A percentile compares a stretch with the other conserved stretches of the same genome.
Conservation (phyloP, 148 eudicot species). For the Polygonum maritimum region DNA sequence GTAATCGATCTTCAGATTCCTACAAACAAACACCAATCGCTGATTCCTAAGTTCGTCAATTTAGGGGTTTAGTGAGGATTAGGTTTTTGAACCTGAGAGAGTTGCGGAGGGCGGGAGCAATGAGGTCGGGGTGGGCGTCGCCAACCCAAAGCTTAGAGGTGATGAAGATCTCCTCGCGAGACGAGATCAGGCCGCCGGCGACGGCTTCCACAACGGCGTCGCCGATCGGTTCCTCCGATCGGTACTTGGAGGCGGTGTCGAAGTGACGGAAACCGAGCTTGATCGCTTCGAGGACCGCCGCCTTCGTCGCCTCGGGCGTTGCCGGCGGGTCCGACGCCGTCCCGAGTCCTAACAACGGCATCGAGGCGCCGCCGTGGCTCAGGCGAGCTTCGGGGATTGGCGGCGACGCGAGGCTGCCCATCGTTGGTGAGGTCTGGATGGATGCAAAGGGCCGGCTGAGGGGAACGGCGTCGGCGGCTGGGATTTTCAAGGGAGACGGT, state of each 20-base stretch:
- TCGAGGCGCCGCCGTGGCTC: slow-evolving; percentile 15
- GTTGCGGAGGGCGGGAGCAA: slow-evolving; percentile 33
- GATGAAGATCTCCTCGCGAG: slow-evolving; percentile 52
- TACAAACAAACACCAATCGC: slow-evolving; percentile 6
- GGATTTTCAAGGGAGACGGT: neutral
- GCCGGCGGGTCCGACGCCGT: slow-evolving; percentile 38
- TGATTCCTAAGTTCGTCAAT: neutral
- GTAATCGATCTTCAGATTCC: slow-evolving; percentile 55
- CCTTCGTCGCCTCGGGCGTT: slow-evolving; percentile 22
- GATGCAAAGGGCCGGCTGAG: neutral
- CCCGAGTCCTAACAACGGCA: slow-evolving; percentile 48
- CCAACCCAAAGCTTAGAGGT: slow-evolving; percentile 56
- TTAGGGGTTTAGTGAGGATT: neutral
- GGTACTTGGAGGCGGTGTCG: slow-evolving; percentile 45
- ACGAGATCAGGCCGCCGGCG: slow-evolving; percentile 28
- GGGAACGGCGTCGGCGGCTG: neutral
- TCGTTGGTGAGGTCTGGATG: neutral
- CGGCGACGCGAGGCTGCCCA: slow-evolving; percentile 5
- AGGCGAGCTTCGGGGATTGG: slow-evolving; percentile 17
- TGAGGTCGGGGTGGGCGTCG: slow-evolving; percentile 37
- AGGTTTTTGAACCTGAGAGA: slow-evolving; percentile 31
- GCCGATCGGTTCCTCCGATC: slow-evolving; percentile 40
- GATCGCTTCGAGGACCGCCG: slow-evolving; percentile 35
- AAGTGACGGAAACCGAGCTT: slow-evolving; percentile 47
- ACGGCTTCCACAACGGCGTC: slow-evolving; percentile 39